phyloP scores from a whole-genome alignment of 1,284 basidiomycete genomes.

The Amylostereum chailletii region DNA sequence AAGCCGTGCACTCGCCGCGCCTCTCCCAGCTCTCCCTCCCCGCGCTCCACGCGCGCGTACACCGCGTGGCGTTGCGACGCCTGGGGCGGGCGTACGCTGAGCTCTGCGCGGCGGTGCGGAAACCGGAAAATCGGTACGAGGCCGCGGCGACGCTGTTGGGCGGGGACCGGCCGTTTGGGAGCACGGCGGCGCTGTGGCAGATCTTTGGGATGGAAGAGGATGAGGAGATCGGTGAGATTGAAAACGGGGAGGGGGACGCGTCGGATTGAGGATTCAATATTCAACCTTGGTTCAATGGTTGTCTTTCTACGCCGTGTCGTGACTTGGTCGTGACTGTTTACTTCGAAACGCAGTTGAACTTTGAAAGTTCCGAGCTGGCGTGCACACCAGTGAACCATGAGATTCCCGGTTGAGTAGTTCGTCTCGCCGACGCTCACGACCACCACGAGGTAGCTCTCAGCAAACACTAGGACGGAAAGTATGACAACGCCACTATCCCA shows the following conservation, averaged over 20 bases:
- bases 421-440: too few relatives aligned
- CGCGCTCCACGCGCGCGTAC: constrained; percentile 59
- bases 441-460: too few relatives aligned
- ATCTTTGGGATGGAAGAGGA: constrained; percentile 61
- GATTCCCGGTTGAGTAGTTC: too few relatives aligned
- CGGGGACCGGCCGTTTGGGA: constrained; percentile 76
- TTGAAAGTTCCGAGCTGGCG: too few relatives aligned
- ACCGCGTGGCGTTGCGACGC: constrained; percentile 62
- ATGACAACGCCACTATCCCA: not conserved
- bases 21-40: constrained; percentile 67
- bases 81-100: constrained; percentile 62
- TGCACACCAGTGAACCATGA: too few relatives aligned
- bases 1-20: constrained; percentile 72
- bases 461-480: too few relatives aligned
- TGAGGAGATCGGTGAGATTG: constrained; percentile 2
- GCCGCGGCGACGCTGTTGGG: constrained; percentile 81
- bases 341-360: too few relatives aligned
- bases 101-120: constrained; percentile 68
- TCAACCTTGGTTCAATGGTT: constrained; percentile 6
- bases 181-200: constrained; percentile 61
- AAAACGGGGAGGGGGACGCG: not conserved
- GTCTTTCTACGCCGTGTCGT: too few relatives aligned
- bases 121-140: constrained; percentile 76
- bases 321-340: too few relatives aligned
- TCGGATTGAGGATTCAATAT: not conserved